These are phyloP conservation scores for Tuber microsphaerosporum DNA, from an alignment of 495 filamentous ascomycete genomes.

Conservation along the genomic window DNA sequence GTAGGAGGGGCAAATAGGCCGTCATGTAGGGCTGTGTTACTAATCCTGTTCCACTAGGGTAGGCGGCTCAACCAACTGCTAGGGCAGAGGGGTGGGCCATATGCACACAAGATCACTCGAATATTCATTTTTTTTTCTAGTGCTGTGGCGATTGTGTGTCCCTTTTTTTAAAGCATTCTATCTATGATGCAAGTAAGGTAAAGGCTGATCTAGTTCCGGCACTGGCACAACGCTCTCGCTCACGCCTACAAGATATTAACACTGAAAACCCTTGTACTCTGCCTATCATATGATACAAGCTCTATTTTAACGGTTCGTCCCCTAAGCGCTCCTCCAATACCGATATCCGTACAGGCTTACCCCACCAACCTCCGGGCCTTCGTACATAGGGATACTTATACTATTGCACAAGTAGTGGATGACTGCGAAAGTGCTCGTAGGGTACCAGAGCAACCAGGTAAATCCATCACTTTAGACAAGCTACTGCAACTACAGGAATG, in stretches of 20 bases:
- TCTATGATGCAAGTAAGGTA: background rate
- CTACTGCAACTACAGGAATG: background rate
- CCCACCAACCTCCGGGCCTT: background rate
- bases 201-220: background rate
- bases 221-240: background rate
- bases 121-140: background rate
- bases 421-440: background rate
- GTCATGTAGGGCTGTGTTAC: slow-evolving; percentile 6
- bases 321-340: background rate
- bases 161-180: background rate
- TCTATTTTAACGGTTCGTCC: background rate
- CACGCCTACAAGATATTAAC: background rate
- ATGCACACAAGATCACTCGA: background rate
- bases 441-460: background rate
- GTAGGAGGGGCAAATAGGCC: slow-evolving; percentile 28
- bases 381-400: background rate
- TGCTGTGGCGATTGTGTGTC: too few species aligned
- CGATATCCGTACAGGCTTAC: background rate
- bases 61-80: background rate
- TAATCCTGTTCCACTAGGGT: background rate
- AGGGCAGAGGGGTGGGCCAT: background rate
- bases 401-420: too few species aligned
- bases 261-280: background rate
- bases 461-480: background rate
- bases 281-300: background rate